Evolutionary conservation across 805 yeast genomes (phyloP), one percentile per base, ranked within the genome.

Genomic region (Myxozyma monticola): DNA sequence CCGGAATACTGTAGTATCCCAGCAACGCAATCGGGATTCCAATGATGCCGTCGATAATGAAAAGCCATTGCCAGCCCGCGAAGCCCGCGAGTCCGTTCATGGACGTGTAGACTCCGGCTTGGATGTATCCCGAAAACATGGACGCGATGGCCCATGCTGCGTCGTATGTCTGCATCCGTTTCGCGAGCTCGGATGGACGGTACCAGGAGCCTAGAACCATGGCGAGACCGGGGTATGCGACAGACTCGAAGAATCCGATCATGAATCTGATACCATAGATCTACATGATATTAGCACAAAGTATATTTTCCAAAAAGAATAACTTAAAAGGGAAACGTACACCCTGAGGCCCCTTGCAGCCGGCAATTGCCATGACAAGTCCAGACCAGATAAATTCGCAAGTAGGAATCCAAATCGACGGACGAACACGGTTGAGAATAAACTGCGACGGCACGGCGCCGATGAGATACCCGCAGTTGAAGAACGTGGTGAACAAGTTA

Each of bases 131-230:
- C 0, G 84, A 73, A 17, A 85, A 79, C 55, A 83, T 70, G 24
- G 76, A 68, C 30, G 86, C 89, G 31, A 84, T 67, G 53, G 76
- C 78, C 60, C 82, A 86, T 35, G 87, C 85, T 31, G 76, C 66
- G 59, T 81, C 81, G 67, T 77, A 79, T 57, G 79, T 69, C 37
- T 79, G 79, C 30, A 81, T 80, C 64, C 88, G 74, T 62, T 85
- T 71, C 36, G 77, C 71, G 47, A 80, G 72, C 67, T 84, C 85
- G 43, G 71, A 70, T 42, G 80, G 74, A 56, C 71, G 71, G 65
- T 79, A 79, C 76, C 78, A 81, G 18, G 79, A 49, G 9, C 58
- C 60, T n/a, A 53, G 49, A 33, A 66, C 54, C 34, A 51, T 58
- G 24, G 60, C 59, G 18, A 67, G 60, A 1, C 68, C 80, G 4